Conservation (phyloP, 257 asterid species). For the Penstemon barbatus region DNA sequence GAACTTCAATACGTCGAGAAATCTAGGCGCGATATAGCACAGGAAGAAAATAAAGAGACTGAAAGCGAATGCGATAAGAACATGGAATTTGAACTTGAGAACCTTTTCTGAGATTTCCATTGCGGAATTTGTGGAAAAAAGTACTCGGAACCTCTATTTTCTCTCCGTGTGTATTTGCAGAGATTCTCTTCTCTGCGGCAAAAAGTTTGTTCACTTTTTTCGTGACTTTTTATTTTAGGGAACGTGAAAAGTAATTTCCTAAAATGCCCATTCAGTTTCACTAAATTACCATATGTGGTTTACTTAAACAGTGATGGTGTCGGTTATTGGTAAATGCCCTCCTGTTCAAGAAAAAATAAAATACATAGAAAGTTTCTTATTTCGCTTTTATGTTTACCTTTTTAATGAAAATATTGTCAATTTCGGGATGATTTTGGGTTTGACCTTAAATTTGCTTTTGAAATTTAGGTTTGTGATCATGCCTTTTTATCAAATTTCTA, state of each 20-base stretch:
- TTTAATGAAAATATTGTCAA: too few relatives aligned
- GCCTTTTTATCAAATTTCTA: too few relatives aligned
- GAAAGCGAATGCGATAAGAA: constrained; percentile 33
- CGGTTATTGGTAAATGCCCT: not conserved
- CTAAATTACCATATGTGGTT: not conserved
- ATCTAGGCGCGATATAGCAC: constrained; percentile 53
- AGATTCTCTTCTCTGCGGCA: constrained; percentile 59
- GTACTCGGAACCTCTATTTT: constrained; percentile 16
- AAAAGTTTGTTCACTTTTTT: constrained; percentile 20
- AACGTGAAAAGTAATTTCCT: constrained; percentile 21
- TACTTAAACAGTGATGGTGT: not conserved
- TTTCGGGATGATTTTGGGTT: too few relatives aligned
- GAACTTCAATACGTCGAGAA: constrained; percentile 49
- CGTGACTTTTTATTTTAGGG: constrained; percentile 25
- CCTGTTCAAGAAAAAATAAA: too few relatives aligned
- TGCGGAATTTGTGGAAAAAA: constrained; percentile 24
- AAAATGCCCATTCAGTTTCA: constrained; percentile 28
- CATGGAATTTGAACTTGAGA: constrained; percentile 53
- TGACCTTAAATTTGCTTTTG: too few relatives aligned
- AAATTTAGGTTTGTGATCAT: too few relatives aligned
- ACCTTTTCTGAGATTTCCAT: constrained; percentile 62
- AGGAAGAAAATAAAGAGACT: constrained; percentile 19
- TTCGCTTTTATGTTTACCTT: not conserved
- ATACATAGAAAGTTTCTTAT: not conserved
- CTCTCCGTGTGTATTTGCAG: constrained; percentile 37